Evolutionary conservation across 306 rosid genomes (phyloP), one percentile per base, ranked within the genome.

Genomic region (Astragalus glycyphyllos): DNA sequence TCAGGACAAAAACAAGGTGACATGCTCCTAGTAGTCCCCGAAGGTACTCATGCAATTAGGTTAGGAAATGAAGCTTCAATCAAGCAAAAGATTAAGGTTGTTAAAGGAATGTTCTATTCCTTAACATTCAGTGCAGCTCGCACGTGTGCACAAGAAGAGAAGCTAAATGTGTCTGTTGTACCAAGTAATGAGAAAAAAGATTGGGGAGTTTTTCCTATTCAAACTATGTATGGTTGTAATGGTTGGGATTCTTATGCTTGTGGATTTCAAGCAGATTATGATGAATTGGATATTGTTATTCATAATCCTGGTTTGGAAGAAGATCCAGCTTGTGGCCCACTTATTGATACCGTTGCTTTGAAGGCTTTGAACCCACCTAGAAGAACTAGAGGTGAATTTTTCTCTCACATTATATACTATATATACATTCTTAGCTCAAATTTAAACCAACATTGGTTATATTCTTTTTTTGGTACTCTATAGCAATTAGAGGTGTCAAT

Each of bases 1-100:
- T 72, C 89, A 13, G 95, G 95, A 3, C 87, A 86, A 14, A 88
- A 79, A 58, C 91, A 88, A 38, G 91, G 89, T 2, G 95, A 88
- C 84, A 88, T 86, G 95, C 1, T 88, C 8, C 75, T 88, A 1
- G 47, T 82, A 1, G 95, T 88, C 2, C 95, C 95, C 0, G 77
- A 80, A 44, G 95, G 95, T 0, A 54, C 62, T 7, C 60, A 32
- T 31, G 95, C 95, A 0, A 84, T 86, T 0, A 63, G 89, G 77
- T 84, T 88, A 0, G 95, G 95, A 29, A 84, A 88, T 20, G 91
- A 88, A 37, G 95, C 95, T 26, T 76, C 72, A 3, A 76, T 88
- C 3, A 86, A 80, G 75, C 91, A 88, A 9, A 82, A 41, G 13
- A 32, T 86, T 10, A 57, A 73, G 55, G 75, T 82, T 8, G 42